Conservation (phyloP, 1,284 basidiomycete genomes). For the Papiliotrema nemorosa region DNA sequence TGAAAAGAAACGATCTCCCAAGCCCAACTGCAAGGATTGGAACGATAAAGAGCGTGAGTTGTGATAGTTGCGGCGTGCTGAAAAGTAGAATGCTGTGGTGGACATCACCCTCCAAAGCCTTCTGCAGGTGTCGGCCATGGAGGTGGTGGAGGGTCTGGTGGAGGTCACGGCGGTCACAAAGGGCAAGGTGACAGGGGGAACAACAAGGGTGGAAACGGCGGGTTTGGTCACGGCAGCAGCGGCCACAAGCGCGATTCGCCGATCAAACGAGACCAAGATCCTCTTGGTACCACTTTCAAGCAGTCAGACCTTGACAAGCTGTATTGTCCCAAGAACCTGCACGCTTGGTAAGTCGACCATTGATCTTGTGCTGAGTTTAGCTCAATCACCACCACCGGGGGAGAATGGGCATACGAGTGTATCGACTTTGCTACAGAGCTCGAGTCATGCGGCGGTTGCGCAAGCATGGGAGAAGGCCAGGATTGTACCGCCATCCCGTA, state of each 20-base stretch:
- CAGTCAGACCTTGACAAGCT: conserved; percentile 33
- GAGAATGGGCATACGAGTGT: conserved; percentile 48
- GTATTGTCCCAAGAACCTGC: conserved; percentile 38
- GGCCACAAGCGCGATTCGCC: conserved; percentile 22
- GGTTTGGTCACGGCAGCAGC: conserved; percentile 5
- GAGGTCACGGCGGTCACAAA: neutral
- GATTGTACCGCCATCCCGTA: conserved; percentile 67
- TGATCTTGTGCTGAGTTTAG: conserved; percentile 8
- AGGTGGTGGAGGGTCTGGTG: conserved; percentile 1
- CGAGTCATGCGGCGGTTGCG: conserved; percentile 66
- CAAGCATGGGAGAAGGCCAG: conserved; percentile 59
- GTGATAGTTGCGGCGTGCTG: neutral
- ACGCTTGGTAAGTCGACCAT: conserved; percentile 35
- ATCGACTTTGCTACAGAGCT: conserved; percentile 47
- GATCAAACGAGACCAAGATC: conserved; percentile 9
- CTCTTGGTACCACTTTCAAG: conserved; percentile 19
- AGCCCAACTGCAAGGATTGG: neutral
- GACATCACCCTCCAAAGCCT: conserved; percentile 12
- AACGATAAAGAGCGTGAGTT: neutral
- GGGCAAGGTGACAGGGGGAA: neutral
- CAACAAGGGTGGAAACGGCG: neutral
- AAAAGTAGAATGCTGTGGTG: conserved; percentile 28
- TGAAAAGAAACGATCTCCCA: neutral
- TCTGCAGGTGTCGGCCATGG: conserved; percentile 2
- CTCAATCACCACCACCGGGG: conserved; percentile 19